These are phyloP conservation scores for Penicillium tannophilum DNA, from an alignment of 495 filamentous ascomycete species.

Conservation along the genomic window DNA sequence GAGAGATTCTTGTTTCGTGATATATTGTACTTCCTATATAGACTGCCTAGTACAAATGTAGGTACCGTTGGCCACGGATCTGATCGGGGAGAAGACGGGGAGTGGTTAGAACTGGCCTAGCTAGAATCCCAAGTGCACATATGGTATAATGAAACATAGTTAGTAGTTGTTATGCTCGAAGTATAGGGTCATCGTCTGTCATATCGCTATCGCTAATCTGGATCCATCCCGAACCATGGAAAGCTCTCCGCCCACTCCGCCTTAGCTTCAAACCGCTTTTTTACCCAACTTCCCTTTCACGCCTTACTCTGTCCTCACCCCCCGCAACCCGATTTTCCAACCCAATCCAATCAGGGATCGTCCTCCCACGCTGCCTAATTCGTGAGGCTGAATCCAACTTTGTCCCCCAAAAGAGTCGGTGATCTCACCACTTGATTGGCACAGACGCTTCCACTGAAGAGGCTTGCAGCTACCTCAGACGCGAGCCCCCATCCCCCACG, in stretches of 20 bases:
- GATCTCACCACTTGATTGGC: conserved; percentile 27
- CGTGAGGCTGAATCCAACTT: conserved; percentile 43
- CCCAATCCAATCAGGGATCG: conserved; percentile 11
- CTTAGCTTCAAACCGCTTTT: conserved; percentile 16
- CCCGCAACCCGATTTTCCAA: conserved; percentile 2
- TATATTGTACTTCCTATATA: conserved; percentile 4
- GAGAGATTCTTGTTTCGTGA: background rate
- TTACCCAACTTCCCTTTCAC: conserved; percentile 4
- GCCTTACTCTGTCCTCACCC: conserved; percentile 7
- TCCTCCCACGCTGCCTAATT: conserved; percentile 39
- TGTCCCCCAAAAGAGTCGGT: conserved; percentile 1
- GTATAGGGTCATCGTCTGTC: background rate
- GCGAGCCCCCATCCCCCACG: conserved; percentile 27
- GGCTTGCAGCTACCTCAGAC: conserved; percentile 24
- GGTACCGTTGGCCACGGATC: background rate
- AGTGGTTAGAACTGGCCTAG: background rate
- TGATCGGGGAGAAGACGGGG: conserved; percentile 8
- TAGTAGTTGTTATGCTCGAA: background rate
- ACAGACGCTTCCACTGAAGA: conserved; percentile 18
- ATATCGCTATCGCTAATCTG: background rate
- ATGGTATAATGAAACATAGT: background rate
- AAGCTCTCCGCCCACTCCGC: conserved; percentile 29
- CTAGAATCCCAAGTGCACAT: background rate
- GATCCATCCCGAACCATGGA: conserved; percentile 28
- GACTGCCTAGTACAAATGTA: background rate